phyloP scores from a whole-genome alignment of 495 filamentous ascomycete genomes.

The Lindgomyces ingoldianus region DNA sequence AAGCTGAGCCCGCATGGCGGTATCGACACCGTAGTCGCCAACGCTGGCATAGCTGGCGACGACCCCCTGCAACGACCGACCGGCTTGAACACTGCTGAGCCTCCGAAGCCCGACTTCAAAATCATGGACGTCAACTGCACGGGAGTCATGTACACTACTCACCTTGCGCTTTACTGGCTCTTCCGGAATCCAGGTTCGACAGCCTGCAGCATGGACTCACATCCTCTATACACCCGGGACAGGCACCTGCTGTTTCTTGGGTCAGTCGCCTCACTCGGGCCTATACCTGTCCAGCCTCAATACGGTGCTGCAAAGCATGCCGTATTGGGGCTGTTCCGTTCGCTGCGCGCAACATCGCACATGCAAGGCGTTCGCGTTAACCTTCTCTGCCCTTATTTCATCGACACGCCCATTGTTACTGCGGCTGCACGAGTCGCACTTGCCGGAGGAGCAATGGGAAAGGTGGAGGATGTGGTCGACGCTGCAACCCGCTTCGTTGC shows the following conservation, averaged over 20 bases:
- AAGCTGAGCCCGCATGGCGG: slow-evolving; percentile 54
- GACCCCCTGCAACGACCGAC: slow-evolving; percentile 46
- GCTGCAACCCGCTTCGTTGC: slow-evolving; percentile 51
- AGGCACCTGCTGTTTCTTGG: slow-evolving; percentile 57
- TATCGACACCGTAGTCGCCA: slow-evolving; percentile 66
- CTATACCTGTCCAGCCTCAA: slow-evolving; percentile 51
- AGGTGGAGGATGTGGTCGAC: slow-evolving; percentile 58
- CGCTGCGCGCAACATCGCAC: slow-evolving; percentile 53
- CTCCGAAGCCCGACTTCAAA: slow-evolving; percentile 55
- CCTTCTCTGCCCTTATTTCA: slow-evolving; percentile 65
- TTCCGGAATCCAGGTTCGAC: slow-evolving; percentile 44
- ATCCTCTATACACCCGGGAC: slow-evolving; percentile 44
- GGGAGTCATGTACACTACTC: slow-evolving; percentile 64
- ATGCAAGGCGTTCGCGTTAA: slow-evolving; percentile 58
- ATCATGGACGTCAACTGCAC: slow-evolving; percentile 62
- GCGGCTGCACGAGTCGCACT: slow-evolving; percentile 49
- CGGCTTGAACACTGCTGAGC: slow-evolving; percentile 47
- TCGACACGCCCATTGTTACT: slow-evolving; percentile 60
- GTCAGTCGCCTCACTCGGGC: slow-evolving; percentile 55
- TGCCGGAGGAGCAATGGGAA: slow-evolving; percentile 55
- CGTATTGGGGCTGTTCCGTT: slow-evolving; percentile 63
- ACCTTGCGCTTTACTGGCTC: slow-evolving; percentile 64
- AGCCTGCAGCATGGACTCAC: slow-evolving; percentile 17
- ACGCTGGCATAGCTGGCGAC: slow-evolving; percentile 61
- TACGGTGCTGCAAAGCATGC: slow-evolving; percentile 66